Evolutionary conservation across 1,284 basidiomycete genomes (phyloP).

Genomic region (Pascua sp.): DNA sequence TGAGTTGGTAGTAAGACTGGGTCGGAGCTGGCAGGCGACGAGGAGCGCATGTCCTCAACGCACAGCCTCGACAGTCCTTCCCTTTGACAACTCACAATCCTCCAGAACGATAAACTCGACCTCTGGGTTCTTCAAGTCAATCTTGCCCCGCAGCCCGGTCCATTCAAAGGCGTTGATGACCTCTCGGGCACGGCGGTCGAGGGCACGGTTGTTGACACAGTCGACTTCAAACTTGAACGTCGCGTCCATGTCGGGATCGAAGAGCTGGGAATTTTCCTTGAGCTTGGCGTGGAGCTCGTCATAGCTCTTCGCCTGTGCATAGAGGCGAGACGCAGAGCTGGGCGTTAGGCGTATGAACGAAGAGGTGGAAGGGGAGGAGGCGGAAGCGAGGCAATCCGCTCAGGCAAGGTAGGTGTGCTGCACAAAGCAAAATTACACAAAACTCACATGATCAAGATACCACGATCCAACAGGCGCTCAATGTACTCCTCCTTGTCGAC

Average conservation of each 20-base stretch:
- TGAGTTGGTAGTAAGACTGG: background rate
- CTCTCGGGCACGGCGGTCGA: constrained; percentile 33
- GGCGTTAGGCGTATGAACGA: background rate
- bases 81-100: constrained; percentile 62
- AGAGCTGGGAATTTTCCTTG: constrained; percentile 54
- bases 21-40: too few relatives aligned
- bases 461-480: constrained; percentile 66
- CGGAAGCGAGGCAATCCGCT: too few relatives aligned
- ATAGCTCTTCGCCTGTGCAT: constrained; percentile 63
- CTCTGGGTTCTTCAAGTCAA: constrained; percentile 78
- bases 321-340: constrained; percentile 74
- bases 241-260: constrained; percentile 63
- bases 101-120: constrained; percentile 78
- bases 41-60: too few relatives aligned
- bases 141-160: constrained; percentile 67
- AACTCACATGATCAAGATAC: constrained; percentile 75
- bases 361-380: too few relatives aligned
- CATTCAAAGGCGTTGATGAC: constrained; percentile 80
- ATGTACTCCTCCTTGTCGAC: constrained; percentile 72
- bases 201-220: constrained; percentile 57
- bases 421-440: background rate
- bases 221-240: constrained; percentile 79
- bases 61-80: background rate
- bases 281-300: constrained; percentile 65
- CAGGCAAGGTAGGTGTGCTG: too few relatives aligned